These are phyloP conservation scores for Neurospora sp. DNA, from an alignment of 495 filamentous ascomycete species.

Conservation along the genomic window DNA sequence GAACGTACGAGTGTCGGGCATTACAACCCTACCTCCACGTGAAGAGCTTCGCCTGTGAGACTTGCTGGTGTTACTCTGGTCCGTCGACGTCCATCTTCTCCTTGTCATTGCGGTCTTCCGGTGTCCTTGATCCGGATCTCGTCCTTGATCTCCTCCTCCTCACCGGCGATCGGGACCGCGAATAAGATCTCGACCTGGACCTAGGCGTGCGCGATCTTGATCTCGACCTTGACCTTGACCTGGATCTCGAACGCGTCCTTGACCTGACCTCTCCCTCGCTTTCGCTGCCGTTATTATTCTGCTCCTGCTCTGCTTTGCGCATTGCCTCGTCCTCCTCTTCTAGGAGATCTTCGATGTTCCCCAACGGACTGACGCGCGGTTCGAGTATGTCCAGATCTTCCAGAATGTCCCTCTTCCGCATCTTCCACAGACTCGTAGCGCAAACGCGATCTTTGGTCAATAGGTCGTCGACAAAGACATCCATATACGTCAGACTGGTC, in stretches of 20 bases:
- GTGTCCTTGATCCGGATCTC: constrained; percentile 9
- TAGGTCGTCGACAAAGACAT: constrained; percentile 89
- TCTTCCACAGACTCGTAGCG: constrained; percentile 84
- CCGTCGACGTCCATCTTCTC: constrained; percentile 29
- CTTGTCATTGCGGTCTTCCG: constrained; percentile 11
- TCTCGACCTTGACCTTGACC: constrained; percentile 6
- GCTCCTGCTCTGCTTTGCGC: constrained; percentile 15
- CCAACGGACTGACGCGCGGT: constrained; percentile 72
- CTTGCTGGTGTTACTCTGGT: constrained; percentile 1
- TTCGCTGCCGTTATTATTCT: constrained; percentile 11
- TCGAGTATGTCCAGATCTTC: constrained; percentile 89
- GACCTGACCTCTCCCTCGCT: constrained; percentile 10
- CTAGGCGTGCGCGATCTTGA: constrained; percentile 1
- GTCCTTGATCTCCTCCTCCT: constrained; percentile 9
- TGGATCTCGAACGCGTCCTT: constrained; percentile 8
- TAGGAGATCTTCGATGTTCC: constrained; percentile 76
- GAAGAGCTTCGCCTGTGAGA: constrained; percentile 2
- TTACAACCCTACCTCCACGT: neutral
- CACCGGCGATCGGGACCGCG: neutral
- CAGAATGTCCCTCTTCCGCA: constrained; percentile 68
- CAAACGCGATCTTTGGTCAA: constrained; percentile 84
- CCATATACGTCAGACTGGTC: constrained; percentile 65
- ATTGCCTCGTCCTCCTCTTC: constrained; percentile 45
- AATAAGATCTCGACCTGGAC: constrained; percentile 9
- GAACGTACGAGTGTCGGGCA: neutral